phyloP scores from a whole-genome alignment of 257 asterid genomes.

The Solanum raphanifolium region DNA sequence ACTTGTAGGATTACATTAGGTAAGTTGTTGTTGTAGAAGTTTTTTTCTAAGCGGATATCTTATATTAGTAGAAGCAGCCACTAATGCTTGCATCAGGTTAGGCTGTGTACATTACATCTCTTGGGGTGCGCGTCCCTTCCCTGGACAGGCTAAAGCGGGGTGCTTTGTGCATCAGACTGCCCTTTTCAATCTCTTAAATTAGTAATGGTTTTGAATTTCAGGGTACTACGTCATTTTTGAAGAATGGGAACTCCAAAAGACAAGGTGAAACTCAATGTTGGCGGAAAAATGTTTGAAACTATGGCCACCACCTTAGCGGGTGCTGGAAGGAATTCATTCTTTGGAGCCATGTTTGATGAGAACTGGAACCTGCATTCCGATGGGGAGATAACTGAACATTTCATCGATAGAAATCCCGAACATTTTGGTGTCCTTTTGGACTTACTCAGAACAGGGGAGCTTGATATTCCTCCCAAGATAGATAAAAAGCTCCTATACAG shows the following conservation, averaged over 20 bases:
- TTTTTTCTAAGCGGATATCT: too few species aligned
- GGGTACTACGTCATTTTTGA: background rate
- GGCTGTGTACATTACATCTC: background rate
- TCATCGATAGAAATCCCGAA: conserved; percentile 76
- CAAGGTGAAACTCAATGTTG: conserved; percentile 56
- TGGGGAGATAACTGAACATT: conserved; percentile 36
- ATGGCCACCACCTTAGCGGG: conserved; percentile 73
- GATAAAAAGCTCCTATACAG: conserved; percentile 30
- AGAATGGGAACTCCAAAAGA: conserved; percentile 67
- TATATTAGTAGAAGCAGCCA: too few species aligned
- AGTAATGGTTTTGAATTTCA: background rate
- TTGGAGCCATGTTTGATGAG: conserved; percentile 77
- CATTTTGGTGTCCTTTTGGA: conserved; percentile 69
- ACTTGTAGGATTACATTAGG: too few species aligned
- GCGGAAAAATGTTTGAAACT: conserved; percentile 70
- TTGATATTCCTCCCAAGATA: conserved; percentile 43
- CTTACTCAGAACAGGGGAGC: conserved; percentile 82
- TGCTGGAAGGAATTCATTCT: conserved; percentile 70
- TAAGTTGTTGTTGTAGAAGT: too few species aligned
- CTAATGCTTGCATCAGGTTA: too few species aligned
- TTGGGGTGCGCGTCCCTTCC: too few species aligned
- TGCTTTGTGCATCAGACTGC: too few species aligned
- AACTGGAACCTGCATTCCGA: conserved; percentile 54
- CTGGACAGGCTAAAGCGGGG: too few species aligned
- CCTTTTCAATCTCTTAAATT: too few species aligned